Base-by-base conservation (phyloP, 225 moss, liverwort and hornwort genomes). In the Physcomitrellopsis africana region DNA sequence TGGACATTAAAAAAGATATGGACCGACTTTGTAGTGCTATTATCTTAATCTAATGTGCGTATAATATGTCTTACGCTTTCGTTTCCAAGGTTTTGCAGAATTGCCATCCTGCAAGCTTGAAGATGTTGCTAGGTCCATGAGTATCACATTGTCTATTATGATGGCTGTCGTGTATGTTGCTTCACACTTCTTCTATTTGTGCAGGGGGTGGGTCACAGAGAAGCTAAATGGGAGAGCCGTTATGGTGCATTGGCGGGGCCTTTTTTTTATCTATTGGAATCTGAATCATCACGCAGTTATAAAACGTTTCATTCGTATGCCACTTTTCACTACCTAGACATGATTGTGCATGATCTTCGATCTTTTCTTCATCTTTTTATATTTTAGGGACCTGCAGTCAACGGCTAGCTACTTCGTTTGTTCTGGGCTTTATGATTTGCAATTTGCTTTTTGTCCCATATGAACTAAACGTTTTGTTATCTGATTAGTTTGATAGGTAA, bases 151-250 rank as follows among this genome's bases (percentile, higher is more conserved):
- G 2, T 37, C 32, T 37, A 5, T 37, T 0, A 37, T 37, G 32
- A 37, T 69, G 47, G 19, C 13, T 51, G 46, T 72, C 11, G 54
- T n/a, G 48, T 47, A 70, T 61, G 51, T 51, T 70, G 66, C 16
- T 61, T 76, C 67, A 79, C 51, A 53, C 17, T 65, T 72, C 5
- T 37, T 6, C 63, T 77, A 48, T 74, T 51, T 26, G n/a, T 70
- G 72, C 86, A 96, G 94, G 96, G 96, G 19, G 94, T 96, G 42
- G 96, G 96, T 26, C 91, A 92, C 60, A 88, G 96, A 74, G 96
- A 92, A 77, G 96, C 96, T 57, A 86, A 89, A 48, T 96, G 96
- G 96, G 92, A 96, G 83, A 84, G 72, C 71, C 87, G 92, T 45
- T 81, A 89, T 80, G 94, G 85, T 75, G 85, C 87, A 55, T 86